A percentile compares a stretch with the other conserved stretches of the same genome.
Evolutionary conservation across 768 basidiomycete genomes (phyloP).

Genomic region (Holtermannia corniformis): DNA sequence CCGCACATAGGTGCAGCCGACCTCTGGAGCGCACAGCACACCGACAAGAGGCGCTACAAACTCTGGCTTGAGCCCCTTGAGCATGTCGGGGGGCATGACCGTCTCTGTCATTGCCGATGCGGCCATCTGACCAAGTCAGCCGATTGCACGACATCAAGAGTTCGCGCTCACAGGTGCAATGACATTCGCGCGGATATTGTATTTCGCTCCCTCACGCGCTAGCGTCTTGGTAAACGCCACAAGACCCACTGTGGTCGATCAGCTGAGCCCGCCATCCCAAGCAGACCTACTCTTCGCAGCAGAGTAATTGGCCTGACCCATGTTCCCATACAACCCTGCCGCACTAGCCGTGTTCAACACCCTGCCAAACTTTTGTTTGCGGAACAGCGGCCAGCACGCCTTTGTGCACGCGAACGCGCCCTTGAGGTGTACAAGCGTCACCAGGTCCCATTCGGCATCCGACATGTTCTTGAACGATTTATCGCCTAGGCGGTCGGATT

Average conservation of each 20-base stretch:
- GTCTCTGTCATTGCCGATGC: constrained; percentile 95
- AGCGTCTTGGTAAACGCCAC: constrained; percentile 87
- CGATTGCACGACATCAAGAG: not conserved
- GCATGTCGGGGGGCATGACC: constrained; percentile 85
- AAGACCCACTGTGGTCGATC: constrained; percentile 55
- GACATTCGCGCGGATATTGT: constrained; percentile 73
- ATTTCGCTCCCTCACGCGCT: constrained; percentile 83
- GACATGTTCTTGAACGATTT: constrained; percentile 86
- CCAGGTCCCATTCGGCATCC: constrained; percentile 80
- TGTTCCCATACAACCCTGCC: constrained; percentile 89
- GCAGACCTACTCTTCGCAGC: constrained; percentile 65
- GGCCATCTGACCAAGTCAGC: constrained; percentile 56
- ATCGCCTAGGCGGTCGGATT: constrained; percentile 39
- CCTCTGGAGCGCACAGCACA: constrained; percentile 76
- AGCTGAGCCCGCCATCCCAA: not conserved
- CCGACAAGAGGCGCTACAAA: constrained; percentile 87
- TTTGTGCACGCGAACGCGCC: constrained; percentile 87
- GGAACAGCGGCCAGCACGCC: constrained; percentile 91
- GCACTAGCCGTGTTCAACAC: constrained; percentile 92
- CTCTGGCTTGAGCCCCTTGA: constrained; percentile 81
- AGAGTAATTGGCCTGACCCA: constrained; percentile 95
- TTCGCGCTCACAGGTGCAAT: constrained; percentile 67
- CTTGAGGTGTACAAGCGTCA: constrained; percentile 83
- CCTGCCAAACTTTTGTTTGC: constrained; percentile 63
- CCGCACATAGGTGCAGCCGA: constrained; percentile 10